Evolutionary conservation across 352 stramenopile species (phyloP).

Genomic region (Blastocystis sp.): DNA sequence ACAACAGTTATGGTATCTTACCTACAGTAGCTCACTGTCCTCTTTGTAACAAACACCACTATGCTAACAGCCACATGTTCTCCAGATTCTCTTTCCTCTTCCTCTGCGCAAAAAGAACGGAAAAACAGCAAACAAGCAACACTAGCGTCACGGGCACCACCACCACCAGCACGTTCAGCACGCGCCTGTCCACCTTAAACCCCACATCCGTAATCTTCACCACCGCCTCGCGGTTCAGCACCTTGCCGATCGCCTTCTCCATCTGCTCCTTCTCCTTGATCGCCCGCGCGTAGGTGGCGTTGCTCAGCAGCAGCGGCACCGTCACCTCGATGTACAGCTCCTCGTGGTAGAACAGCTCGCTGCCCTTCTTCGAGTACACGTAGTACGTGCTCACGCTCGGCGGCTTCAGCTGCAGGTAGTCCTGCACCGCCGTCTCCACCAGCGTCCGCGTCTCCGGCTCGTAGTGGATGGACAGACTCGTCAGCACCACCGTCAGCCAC

Average conservation of each 20-base stretch:
- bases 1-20: not conserved
- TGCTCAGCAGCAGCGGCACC: not conserved
- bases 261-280: not conserved
- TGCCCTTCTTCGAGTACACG: not conserved
- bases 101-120: not conserved
- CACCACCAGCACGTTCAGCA: not conserved
- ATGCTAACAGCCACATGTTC: constrained; percentile 11
- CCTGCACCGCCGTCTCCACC: not conserved
- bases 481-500: not conserved
- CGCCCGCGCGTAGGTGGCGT: not conserved
- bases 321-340: constrained; percentile 40
- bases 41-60: not conserved
- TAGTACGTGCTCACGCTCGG: not conserved
- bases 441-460: not conserved
- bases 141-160: not conserved
- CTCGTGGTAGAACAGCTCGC: constrained; percentile 9
- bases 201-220: constrained; percentile 16
- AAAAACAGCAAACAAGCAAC: not conserved
- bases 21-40: not conserved
- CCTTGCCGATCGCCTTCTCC: not conserved
- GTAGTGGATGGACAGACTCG: not conserved
- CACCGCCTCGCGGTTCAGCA: constrained; percentile 24
- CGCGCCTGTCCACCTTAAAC: constrained; percentile 8
- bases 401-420: not conserved
- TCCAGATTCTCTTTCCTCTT: constrained; percentile 4